Percentiles rank a stretch among this genome's conserved stretches.
These are phyloP conservation scores for Fusarium devonianum DNA, from an alignment of 2,329 filamentous ascomycete species.

Conservation along the genomic window DNA sequence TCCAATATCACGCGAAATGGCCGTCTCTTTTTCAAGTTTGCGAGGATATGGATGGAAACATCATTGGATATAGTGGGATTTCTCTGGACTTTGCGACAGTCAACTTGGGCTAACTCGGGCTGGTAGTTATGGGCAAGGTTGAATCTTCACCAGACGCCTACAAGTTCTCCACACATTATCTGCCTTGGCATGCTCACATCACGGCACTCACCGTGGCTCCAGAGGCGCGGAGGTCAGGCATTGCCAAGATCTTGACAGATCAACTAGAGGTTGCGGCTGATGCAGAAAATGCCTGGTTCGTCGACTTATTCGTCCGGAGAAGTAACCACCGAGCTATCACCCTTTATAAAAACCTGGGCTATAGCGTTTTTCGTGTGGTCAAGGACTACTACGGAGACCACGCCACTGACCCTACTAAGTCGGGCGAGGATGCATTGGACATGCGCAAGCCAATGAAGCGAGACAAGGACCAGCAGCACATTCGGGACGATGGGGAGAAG, in stretches of 20 bases:
- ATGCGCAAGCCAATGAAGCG: conserved; percentile 92
- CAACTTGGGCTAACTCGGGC: conserved; percentile 37
- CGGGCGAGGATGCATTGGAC: conserved; percentile 88
- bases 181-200: conserved; percentile 99
- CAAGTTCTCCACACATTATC: conserved; percentile 82
- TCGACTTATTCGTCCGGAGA: conserved; percentile 90
- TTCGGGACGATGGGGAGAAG: conserved; percentile 81
- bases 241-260: conserved; percentile 83
- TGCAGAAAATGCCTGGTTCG: conserved; percentile 87
- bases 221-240: conserved; percentile 81
- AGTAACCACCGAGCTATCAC: conserved; percentile 87
- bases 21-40: conserved; percentile 93
- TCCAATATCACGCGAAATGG: conserved; percentile 96
- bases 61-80: conserved; percentile 87
- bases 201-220: conserved; percentile 94
- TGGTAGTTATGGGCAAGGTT: conserved; percentile 93
- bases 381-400: conserved; percentile 94
- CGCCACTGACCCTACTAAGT: conserved; percentile 66
- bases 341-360: conserved; percentile 91
- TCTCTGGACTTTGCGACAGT: conserved; percentile 1
- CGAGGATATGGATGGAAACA: conserved; percentile 83
- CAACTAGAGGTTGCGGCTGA: conserved; percentile 85
- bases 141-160: conserved; percentile 83
- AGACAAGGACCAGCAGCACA: conserved; percentile 77
- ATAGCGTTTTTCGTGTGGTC: conserved; percentile 88